Evolutionary conservation across 306 rosid genomes (phyloP), one percentile per base, ranked within the genome.

Genomic region (Inga oerstediana): DNA sequence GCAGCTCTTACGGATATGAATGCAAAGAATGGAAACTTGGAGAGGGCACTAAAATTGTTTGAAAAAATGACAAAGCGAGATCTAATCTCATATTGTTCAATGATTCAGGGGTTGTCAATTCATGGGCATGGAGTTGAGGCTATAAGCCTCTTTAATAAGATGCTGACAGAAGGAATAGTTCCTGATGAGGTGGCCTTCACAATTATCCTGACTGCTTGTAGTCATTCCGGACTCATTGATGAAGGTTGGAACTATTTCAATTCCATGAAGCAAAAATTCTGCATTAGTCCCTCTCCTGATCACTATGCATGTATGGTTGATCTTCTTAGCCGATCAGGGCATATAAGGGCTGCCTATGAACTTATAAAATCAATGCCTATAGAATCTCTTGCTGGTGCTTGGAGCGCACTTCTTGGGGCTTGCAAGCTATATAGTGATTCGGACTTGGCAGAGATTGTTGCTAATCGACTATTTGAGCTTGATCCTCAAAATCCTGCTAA

Each of bases 331-430:
- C 91, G 94, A 45, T 88, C 94, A 14, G 98, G 97, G 65, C 51
- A 86, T 34, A 34, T 86, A 74, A 82, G 75, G 85, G 85, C 84
- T 68, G 95, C 94, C 78, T 89, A 88, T 80, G 95, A 94, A 80
- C 93, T 94, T 59, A 77, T 91, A 74, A 80, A 85, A 58, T 85
- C 86, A 67, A 87, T 90, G 91, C 88, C 88, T 14, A 79, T 86
- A 74, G 94, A 88, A 87, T 89, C 92, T 62, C 89, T 79, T 87
- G 90, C 89, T 72, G 87, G 90, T 83, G 91, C 95, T 10, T 92
- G 95, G 97, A 92, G 95, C 78, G 93, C 97, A 82, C 89, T 92
- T 73, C 91, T 94, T 58, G 94, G 92, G 77, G 95, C 97, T 77
- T 94, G 95, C 72, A 91, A 91, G 86, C 77, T 82, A 83, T 71